Conservation (phyloP, 257 asterid genomes). For the Perilla frutescens region DNA sequence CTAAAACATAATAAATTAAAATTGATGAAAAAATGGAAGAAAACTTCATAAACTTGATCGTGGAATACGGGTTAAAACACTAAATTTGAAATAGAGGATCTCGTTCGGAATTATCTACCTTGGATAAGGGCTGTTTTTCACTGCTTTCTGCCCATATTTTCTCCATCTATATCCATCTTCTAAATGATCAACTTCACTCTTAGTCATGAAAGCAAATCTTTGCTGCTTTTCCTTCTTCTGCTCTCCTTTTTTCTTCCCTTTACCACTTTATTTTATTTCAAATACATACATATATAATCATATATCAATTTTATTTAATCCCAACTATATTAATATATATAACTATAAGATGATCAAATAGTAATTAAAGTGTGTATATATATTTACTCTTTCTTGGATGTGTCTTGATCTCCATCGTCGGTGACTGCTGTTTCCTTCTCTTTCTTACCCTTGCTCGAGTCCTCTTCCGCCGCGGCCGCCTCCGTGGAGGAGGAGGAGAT, state of each 20-base stretch:
- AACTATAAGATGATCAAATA: neutral
- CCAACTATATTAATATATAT: neutral
- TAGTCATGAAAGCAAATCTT: constrained; percentile 87
- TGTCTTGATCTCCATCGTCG: constrained; percentile 46
- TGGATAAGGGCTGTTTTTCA: constrained; percentile 87
- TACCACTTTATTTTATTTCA: constrained; percentile 44
- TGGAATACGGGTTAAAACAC: too few species aligned
- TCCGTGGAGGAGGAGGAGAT: constrained; percentile 61
- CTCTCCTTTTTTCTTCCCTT: constrained; percentile 72
- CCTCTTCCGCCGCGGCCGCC: constrained; percentile 48
- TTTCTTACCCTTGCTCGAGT: constrained; percentile 45
- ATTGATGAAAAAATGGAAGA: too few species aligned
- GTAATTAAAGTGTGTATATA: neutral
- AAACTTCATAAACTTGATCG: too few species aligned
- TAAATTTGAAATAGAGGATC: too few species aligned
- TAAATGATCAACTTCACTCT: constrained; percentile 86
- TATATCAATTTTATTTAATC: neutral
- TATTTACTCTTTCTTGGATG: constrained; percentile 60
- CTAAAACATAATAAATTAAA: too few species aligned
- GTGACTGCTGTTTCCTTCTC: constrained; percentile 35
- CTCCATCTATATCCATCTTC: constrained; percentile 95
- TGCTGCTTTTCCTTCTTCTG: constrained; percentile 65
- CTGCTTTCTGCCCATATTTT: constrained; percentile 90
- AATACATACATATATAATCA: neutral
- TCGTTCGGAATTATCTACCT: constrained; percentile 51